These are phyloP conservation scores for Kwoniella dejecticola DNA, from an alignment of 768 basidiomycete species.

Conservation along the genomic window DNA sequence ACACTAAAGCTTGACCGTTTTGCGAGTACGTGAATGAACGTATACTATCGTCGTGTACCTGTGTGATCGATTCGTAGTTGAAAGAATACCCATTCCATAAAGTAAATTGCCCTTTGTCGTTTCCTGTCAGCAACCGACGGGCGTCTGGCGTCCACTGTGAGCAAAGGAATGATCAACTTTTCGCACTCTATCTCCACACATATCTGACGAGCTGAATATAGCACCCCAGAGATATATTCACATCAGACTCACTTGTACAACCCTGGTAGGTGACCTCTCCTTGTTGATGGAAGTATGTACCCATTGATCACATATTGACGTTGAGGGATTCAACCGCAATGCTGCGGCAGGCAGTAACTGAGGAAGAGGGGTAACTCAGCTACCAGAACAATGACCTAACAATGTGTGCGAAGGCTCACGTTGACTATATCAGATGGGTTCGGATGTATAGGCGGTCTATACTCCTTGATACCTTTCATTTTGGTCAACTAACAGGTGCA, in stretches of 20 bases:
- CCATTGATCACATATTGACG: slow-evolving; percentile 93
- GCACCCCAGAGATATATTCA: not conserved
- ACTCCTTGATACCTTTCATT: slow-evolving; percentile 61
- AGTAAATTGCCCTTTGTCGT: slow-evolving; percentile 95
- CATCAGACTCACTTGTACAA: slow-evolving; percentile 74
- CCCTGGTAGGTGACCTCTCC: slow-evolving; percentile 93
- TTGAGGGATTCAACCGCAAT: slow-evolving; percentile 86
- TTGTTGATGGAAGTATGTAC: slow-evolving; percentile 99
- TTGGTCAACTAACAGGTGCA: slow-evolving; percentile 28
- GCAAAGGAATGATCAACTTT: too few species aligned
- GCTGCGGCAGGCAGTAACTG: slow-evolving; percentile 95
- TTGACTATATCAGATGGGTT: slow-evolving; percentile 81
- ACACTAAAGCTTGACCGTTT: slow-evolving; percentile 88
- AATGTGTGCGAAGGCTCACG: too few species aligned
- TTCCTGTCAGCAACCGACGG: slow-evolving; percentile 87
- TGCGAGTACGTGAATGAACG: slow-evolving; percentile 88
- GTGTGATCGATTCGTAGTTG: slow-evolving; percentile 99
- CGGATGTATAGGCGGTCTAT: slow-evolving; percentile 63
- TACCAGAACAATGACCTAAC: too few species aligned
- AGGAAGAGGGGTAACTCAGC: too few species aligned
- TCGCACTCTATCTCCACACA: too few species aligned
- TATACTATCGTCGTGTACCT: slow-evolving; percentile 87
- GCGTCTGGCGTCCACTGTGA: slow-evolving; percentile 97
- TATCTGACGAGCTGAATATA: too few species aligned
- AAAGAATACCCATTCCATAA: slow-evolving; percentile 99